Evolutionary conservation across 106 monocot species (phyloP).

Genomic region (Dendrobium officinale): DNA sequence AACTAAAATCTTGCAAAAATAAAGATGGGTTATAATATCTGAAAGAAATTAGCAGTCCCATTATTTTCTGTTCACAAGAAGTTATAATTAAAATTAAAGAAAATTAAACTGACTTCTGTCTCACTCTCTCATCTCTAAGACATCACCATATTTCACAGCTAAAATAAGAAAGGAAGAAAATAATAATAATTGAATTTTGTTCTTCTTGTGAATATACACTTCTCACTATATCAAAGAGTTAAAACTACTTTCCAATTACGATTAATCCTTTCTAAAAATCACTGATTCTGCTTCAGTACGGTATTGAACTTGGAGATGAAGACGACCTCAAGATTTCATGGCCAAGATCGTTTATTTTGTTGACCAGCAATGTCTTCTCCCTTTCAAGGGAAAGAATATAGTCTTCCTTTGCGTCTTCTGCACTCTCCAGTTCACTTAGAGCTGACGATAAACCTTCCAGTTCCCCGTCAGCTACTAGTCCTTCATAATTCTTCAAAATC

Average conservation of each 20-base stretch:
- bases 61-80: neutral
- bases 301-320: conserved; percentile 16
- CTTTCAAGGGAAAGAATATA: conserved; percentile 72
- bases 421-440: conserved; percentile 47
- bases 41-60: neutral
- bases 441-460: conserved; percentile 43
- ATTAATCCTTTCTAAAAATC: neutral
- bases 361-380: conserved; percentile 52
- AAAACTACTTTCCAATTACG: neutral
- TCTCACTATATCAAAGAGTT: neutral
- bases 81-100: neutral
- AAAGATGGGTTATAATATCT: neutral
- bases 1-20: neutral
- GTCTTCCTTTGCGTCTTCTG: conserved; percentile 54
- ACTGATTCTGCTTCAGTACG: neutral
- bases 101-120: neutral
- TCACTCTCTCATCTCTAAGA: neutral
- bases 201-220: neutral
- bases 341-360: conserved; percentile 59
- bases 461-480: conserved; percentile 55
- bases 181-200: neutral
- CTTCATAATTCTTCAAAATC: conserved; percentile 45
- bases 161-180: neutral
- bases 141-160: neutral
- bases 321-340: conserved; percentile 50